Percentiles rank a stretch among this genome's conserved stretches.
Conservation (phyloP, 352 stramenopile species). For the Phytophthora crassamura region DNA sequence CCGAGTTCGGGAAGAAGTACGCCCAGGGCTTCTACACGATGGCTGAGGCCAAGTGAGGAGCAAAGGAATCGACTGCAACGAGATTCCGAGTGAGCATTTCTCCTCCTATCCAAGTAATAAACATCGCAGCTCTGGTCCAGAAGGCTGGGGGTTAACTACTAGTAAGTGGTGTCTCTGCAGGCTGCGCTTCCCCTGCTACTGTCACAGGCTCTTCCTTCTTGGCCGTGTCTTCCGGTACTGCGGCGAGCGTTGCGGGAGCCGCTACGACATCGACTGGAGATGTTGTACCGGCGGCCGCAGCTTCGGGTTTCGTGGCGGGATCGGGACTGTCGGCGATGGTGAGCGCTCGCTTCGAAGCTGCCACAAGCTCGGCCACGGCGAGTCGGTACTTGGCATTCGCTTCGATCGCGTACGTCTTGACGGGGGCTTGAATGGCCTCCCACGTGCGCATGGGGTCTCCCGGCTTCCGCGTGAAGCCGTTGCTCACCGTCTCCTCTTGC, state of each 20-base stretch:
- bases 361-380: conserved; percentile 54
- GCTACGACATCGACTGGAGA: background rate
- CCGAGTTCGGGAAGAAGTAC: conserved; percentile 83
- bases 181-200: background rate
- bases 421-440: conserved; percentile 70
- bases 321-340: conserved; percentile 17
- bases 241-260: background rate
- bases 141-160: background rate
- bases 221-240: background rate
- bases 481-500: conserved; percentile 56
- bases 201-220: conserved; percentile 15
- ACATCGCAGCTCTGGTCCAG: conserved; percentile 6
- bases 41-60: conserved; percentile 73
- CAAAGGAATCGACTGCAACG: background rate
- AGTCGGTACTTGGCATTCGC: conserved; percentile 71
- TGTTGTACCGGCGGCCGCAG: background rate
- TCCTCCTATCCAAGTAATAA: too few species aligned
- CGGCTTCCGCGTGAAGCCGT: conserved; percentile 44
- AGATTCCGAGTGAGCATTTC: conserved; percentile 4
- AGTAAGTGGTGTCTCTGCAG: conserved; percentile 1
- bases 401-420: conserved; percentile 81
- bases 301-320: conserved; percentile 17
- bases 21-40: conserved; percentile 88
- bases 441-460: conserved; percentile 74
- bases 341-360: conserved; percentile 41